Percentiles rank a stretch among this genome's conserved stretches.
These are phyloP conservation scores for Leccinum variicolor DNA, from an alignment of 768 basidiomycete species.

Conservation along the genomic window DNA sequence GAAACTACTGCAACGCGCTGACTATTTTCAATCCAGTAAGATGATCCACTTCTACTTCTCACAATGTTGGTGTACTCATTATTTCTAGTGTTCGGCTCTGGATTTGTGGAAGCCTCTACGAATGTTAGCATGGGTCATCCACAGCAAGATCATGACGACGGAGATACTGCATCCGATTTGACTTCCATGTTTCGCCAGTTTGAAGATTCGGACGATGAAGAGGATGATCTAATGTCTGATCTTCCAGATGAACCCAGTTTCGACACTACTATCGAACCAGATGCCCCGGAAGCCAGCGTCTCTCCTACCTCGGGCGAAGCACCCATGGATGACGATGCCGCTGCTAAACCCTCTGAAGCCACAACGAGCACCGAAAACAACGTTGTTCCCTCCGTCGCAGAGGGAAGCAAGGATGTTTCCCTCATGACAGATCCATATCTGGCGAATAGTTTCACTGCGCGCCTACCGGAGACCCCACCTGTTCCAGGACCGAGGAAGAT, in stretches of 20 bases:
- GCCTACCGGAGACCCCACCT: not conserved
- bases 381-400: not conserved
- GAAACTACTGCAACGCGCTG: slow-evolving; percentile 63
- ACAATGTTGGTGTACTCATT: not conserved
- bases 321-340: slow-evolving; percentile 5
- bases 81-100: slow-evolving; percentile 66
- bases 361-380: not conserved
- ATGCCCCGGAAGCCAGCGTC: slow-evolving; percentile 10
- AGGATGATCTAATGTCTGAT: slow-evolving; percentile 40
- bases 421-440: slow-evolving; percentile 15
- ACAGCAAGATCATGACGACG: slow-evolving; percentile 30
- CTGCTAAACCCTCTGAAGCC: slow-evolving; percentile 1
- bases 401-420: slow-evolving; percentile 19
- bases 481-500: slow-evolving; percentile 48
- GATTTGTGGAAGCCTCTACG: slow-evolving; percentile 57
- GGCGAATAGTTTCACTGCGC: not conserved
- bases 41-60: not conserved
- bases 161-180: slow-evolving; percentile 52
- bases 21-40: slow-evolving; percentile 77
- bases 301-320: not conserved
- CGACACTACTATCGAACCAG: slow-evolving; percentile 25
- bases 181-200: slow-evolving; percentile 34
- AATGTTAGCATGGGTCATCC: slow-evolving; percentile 27
- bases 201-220: slow-evolving; percentile 53
- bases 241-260: slow-evolving; percentile 32